A percentile compares a stretch with the other conserved stretches of the same genome.
Conservation (phyloP, 805 yeast genomes). For the Candida glaebosa region DNA sequence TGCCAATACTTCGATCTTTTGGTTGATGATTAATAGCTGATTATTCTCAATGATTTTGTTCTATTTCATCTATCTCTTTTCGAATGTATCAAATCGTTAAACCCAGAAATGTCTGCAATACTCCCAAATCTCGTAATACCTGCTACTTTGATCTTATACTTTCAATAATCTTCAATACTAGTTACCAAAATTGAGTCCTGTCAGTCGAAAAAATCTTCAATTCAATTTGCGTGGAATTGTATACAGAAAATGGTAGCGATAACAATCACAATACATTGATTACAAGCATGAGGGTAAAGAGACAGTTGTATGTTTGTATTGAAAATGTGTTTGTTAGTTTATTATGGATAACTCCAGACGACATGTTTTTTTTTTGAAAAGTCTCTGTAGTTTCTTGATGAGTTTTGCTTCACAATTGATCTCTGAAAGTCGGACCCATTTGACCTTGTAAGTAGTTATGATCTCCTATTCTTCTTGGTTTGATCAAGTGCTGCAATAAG, state of each 20-base stretch:
- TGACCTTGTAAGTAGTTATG: conserved; percentile 51
- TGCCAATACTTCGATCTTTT: background rate
- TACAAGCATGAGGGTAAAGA: no score
- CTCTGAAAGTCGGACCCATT: conserved; percentile 22
- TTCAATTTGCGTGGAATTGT: no score
- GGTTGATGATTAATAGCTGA: background rate
- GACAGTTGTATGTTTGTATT: background rate
- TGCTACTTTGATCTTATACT: background rate
- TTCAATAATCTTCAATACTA: background rate
- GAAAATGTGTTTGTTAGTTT: no score
- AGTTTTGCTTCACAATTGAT: conserved; percentile 17
- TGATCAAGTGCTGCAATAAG: conserved; percentile 74
- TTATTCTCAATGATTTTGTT: no score
- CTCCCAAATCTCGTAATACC: background rate
- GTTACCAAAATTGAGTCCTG: background rate
- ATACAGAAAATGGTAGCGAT: background rate
- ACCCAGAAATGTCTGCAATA: background rate
- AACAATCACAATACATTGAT: background rate
- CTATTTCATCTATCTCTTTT: background rate
- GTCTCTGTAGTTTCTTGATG: no score
- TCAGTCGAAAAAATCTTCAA: background rate
- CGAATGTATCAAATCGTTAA: background rate
- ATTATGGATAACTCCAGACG: no score
- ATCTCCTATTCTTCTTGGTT: conserved; percentile 83
- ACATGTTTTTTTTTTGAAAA: no score